Conservation (phyloP, 768 basidiomycete species). For the Gautieria morchelliformis region DNA sequence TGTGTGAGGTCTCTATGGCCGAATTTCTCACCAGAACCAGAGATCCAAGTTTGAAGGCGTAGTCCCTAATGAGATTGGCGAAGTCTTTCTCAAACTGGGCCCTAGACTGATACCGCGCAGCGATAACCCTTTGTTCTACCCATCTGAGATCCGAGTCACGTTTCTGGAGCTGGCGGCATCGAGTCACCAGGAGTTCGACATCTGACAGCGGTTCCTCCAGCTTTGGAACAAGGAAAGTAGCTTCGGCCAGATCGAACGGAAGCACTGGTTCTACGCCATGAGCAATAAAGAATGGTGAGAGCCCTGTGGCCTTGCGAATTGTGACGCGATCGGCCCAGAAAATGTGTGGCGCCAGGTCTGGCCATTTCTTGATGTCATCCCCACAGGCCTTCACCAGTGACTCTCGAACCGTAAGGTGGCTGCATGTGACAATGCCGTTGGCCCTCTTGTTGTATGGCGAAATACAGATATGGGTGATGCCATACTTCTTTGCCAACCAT, state of each 20-base stretch:
- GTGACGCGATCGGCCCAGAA: constrained; percentile 14
- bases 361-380: constrained; percentile 25
- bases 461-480: constrained; percentile 30
- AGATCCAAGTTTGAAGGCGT: constrained; percentile 6
- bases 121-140: constrained; percentile 7
- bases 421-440: constrained; percentile 27
- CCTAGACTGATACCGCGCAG: constrained; percentile 1
- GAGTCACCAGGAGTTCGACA: constrained; percentile 15
- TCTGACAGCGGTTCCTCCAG: constrained; percentile 10
- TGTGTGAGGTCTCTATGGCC: constrained; percentile 11
- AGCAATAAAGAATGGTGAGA: constrained; percentile 11
- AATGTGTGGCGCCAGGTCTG: constrained; percentile 6
- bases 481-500: constrained; percentile 18
- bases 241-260: constrained; percentile 23
- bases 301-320: constrained; percentile 2
- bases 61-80: background rate
- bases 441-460: constrained; percentile 32
- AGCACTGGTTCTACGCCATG: constrained; percentile 20
- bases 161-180: constrained; percentile 19
- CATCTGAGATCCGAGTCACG: background rate
- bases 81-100: constrained; percentile 10
- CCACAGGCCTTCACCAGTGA: constrained; percentile 24
- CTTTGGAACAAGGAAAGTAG: constrained; percentile 21
- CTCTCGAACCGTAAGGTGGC: constrained; percentile 22
- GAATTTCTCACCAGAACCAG: constrained; percentile 15